Evolutionary conservation across 2,329 filamentous ascomycete species (phyloP), one percentile per base, ranked within the genome.

Genomic region (Alternaria burnsii): DNA sequence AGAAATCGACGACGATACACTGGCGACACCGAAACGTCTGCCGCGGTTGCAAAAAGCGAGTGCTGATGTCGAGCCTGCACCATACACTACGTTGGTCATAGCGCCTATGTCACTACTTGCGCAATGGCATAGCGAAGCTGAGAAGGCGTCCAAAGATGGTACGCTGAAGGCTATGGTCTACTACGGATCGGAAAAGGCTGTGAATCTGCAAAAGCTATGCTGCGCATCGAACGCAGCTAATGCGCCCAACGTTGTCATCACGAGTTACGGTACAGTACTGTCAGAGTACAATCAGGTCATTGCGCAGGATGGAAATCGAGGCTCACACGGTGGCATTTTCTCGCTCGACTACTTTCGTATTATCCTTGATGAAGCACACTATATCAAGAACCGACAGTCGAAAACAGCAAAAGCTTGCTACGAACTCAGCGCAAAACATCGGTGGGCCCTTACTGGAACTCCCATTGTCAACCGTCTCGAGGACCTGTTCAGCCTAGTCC

Each of bases 351-450:
- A 97, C 80, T 97, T 97, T 81, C 90, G 95, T 5, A 85, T 99
- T 61, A 97, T 99, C 64, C 86, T 99, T 0, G 95, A 99, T 68
- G 95, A 99, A 81, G 95, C 91, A 1, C 95, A 99, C 75, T 89
- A 90, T 63, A 97, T 99, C 82, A 99, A 98, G 79, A 90, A 90
- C 59, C 75, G 83, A 46, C 89, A 92, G 59, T 96, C 94, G 1
- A 99, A 99, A 80, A 97, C 94, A 0, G 92, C 95, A 4, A 93
- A 91, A 75, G 95, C 95, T 12, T 99, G 95, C 78, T 98, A 97
- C 76, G 94, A 97, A 70, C 85, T 99, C 12, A 86, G 87, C 12
- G 92, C 93, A 1, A 87, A 88, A 42, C 94, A 98, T 81, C 88
- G 95, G 61, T 99, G 95, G 95, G 92, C 90, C 0, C 81, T 99